phyloP scores from a whole-genome alignment of 208 protist species.

The Acanthamoeba healyi region DNA sequence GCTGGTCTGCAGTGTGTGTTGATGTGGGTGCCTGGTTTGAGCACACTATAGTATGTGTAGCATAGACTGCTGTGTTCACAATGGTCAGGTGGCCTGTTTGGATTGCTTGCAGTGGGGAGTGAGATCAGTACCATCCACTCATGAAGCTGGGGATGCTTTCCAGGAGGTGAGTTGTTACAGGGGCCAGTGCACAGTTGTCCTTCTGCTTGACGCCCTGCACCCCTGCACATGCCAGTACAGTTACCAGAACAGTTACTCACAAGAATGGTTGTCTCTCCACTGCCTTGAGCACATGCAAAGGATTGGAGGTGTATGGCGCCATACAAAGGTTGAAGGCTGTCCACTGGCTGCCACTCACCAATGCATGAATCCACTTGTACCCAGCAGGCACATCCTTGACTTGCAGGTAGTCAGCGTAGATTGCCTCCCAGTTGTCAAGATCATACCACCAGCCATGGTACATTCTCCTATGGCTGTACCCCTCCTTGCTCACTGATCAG shows the following conservation, averaged over 20 bases:
- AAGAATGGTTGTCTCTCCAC: neutral
- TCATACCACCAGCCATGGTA: too few species aligned
- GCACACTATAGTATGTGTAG: constrained; percentile 68
- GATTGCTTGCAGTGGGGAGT: too few species aligned
- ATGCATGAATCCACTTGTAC: constrained; percentile 37
- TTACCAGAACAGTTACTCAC: too few species aligned
- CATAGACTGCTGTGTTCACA: neutral
- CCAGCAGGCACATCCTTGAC: neutral
- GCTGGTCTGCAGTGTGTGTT: constrained; percentile 63
- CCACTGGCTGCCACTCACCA: constrained; percentile 51
- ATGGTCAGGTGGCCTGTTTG: neutral
- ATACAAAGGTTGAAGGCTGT: constrained; percentile 52
- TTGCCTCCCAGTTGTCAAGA: constrained; percentile 39
- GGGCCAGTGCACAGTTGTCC: constrained; percentile 56
- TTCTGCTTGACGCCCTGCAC: constrained; percentile 67
- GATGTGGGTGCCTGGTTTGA: constrained; percentile 73
- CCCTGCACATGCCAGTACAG: neutral
- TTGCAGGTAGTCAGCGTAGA: constrained; percentile 40
- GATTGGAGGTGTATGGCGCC: neutral
- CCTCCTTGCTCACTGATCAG: too few species aligned
- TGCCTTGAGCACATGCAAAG: neutral
- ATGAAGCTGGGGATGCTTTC: constrained; percentile 65
- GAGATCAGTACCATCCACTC: neutral
- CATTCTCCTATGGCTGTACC: too few species aligned
- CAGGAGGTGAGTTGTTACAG: constrained; percentile 56